Evolutionary conservation across 1,284 basidiomycete species (phyloP), one percentile per base, ranked within the genome.

Genomic region (Heterobasidion occidentale): DNA sequence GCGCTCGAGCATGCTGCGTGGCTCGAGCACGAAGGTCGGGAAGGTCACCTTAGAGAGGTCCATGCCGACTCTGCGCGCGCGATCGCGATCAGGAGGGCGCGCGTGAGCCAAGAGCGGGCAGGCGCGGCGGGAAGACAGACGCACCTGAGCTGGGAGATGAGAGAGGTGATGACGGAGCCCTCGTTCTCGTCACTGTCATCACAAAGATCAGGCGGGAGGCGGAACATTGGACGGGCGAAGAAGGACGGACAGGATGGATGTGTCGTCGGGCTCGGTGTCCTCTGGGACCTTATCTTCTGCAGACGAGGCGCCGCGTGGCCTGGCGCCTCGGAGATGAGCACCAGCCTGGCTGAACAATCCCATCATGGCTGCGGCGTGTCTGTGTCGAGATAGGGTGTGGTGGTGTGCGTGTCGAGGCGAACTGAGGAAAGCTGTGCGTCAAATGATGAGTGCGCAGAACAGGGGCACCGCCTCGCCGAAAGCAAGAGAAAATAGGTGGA

Each of bases 11-110:
- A 97, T 92, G 65, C 88, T 90, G 65, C 94, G 78, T 7, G 94
- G 94, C 71, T 98, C 94, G 57, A 98, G 82, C 0, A 98, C 94
- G 65, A 98, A 98, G 0, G 94, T 97, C 49, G 90, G 91, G 70
- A 93, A 89, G 15, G 95, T 94, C 60, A 98, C 93, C 72, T 93
- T 91, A 63, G 86, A 88, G 54, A 98, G 81, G 74, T 98, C 95
- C 94, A 98, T 98, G 48, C 96, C 94, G 62, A 91, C 86, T 71
- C 89, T 92, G 68, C 58, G 20, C 8, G 52, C n/a, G 11, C 44
- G 15, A 46, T 19, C 36, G 38, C 34, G 46, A 7, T 38, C 7
- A 34, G 35, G 15, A 45, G 17, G 19, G 14, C 42, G 42, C 54
- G 19, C 52, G 52, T 36, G 35, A 38, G 8, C 14, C 4, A 20